Base-by-base conservation (phyloP, 495 filamentous ascomycete genomes). In the Penicillium silybi region DNA sequence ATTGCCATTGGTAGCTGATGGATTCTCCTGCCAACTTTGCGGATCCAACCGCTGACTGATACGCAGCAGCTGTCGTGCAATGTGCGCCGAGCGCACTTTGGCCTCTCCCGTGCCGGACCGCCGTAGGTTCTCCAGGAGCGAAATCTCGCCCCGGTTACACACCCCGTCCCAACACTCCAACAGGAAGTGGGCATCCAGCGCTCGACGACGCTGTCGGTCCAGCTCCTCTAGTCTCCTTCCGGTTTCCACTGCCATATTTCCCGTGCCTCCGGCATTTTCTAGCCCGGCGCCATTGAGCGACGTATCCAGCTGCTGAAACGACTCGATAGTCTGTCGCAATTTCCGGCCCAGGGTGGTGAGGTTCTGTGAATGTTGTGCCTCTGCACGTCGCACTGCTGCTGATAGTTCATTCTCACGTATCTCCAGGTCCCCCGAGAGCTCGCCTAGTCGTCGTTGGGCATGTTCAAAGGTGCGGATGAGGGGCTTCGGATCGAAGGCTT, bases 111-210 rank as follows among this genome's bases (percentile, higher is more conserved):
- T 85, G 10, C 89, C 88, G 46, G 86, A 83, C 56, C 85, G 74
- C 61, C 89, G 77, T 48, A 95, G 82, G 50, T 91, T 89, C 67
- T 96, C 88, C 41, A 97, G 68, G 13, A 85, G 79, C 2, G 86
- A 83, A 25, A 96, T 78, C 59, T 90, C 83, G 4, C 90, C 92
- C 4, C 82, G 82, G 59, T 95, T 90, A 63, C 83, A 89, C 46
- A 97, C 90, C 51, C 96, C 90, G 35, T 87, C 80, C 91, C 95
- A 97, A 71, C 95, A 97, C 62, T 93, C 86, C 51, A 97, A 89
- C 50, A 99, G 70, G 67, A 97, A 97, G 62, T 87, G 90, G 27
- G 92, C 90, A 72, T 99, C 95, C 63, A 90, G 75, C 26, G 95
- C 95, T 55, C 95, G 79, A 58, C 88, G 84, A 51, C 90, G 78